Base-by-base conservation (phyloP, 2,329 filamentous ascomycete species). In the Xylaria polymorpha region DNA sequence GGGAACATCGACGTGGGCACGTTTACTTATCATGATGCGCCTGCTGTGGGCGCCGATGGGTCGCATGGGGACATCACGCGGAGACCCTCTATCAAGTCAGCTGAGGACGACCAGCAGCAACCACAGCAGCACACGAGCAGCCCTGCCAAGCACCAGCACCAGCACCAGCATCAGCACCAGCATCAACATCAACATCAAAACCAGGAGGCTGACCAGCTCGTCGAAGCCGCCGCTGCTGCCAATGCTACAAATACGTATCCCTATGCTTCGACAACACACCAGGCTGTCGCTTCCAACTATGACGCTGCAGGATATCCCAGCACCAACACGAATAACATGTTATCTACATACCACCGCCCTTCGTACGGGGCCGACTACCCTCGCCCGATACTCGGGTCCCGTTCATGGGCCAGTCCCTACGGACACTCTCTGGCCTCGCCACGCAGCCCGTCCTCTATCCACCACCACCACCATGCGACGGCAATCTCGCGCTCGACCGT, bases 251-350 rank as follows among this genome's bases (percentile, higher is more conserved):
- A 87, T 79, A 85, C 84, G 53, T 88, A 88, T 73, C 82, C 83
- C 57, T 90, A 88, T 75, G 85, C 83, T 73, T 84, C 86, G 71
- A 84, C 84, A 84, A 78, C 84, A 83, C 79, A 84, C 79, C 78
- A 86, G 83, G 71, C 83, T 75, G 77, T 80, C 62, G 77, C 83
- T 70, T 74, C 80, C 61, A 77, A 80, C 63, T 78, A 83, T 58
- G 80, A 83, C 65, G 69, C 66, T 43, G 22, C 75, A 57, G 73
- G 73, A 46, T 77, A 77, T 53, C 69, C 77, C 9, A 75, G 67
- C 59, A 76, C 78, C 75, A 82, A 79, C 53, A 76, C 77, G 76
- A 82, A 79, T 82, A 87, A 80, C 69, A 88, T 89, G 86, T 81
- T 89, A 56, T 84, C 84, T 44, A 82, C 85, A 1, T 89, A 88